These are phyloP conservation scores for Neonectria coccinea DNA, from an alignment of 2,329 filamentous ascomycete genomes.

Conservation along the genomic window DNA sequence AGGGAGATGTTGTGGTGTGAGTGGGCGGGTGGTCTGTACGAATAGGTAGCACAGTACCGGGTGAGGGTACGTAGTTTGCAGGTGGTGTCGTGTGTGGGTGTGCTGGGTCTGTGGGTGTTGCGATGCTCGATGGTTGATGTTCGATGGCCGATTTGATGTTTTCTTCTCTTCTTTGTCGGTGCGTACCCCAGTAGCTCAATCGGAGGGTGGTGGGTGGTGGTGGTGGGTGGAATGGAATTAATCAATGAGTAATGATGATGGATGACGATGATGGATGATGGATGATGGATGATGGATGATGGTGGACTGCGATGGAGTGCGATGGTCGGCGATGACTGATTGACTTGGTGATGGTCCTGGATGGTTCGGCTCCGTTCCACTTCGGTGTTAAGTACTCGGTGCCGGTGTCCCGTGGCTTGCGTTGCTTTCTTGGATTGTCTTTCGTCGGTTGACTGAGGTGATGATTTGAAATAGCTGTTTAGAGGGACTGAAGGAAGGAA, in stretches of 20 bases:
- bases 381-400: slow-evolving; percentile 21
- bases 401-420: slow-evolving; percentile 12
- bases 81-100: slow-evolving; percentile 2
- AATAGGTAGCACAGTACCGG: slow-evolving; percentile 9
- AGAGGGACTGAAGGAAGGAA: slow-evolving; percentile 12
- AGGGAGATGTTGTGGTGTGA: slow-evolving; percentile 6
- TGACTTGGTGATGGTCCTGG: slow-evolving; percentile 13
- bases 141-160: slow-evolving; percentile 9
- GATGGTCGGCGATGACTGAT: slow-evolving; percentile 23
- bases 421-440: slow-evolving; percentile 1
- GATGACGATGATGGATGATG: slow-evolving; percentile 6
- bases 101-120: slow-evolving; percentile 16
- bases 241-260: slow-evolving; percentile 24
- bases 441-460: slow-evolving; percentile 8
- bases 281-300: slow-evolving; percentile 8
- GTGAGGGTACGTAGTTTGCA: background rate
- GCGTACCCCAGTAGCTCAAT: background rate
- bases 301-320: background rate
- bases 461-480: slow-evolving; percentile 27
- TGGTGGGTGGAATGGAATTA: slow-evolving; percentile 3
- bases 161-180: slow-evolving; percentile 1
- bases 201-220: background rate
- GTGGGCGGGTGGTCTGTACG: slow-evolving; percentile 7
- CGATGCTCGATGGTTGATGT: slow-evolving; percentile 8
- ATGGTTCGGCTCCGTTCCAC: slow-evolving; percentile 27